These are phyloP conservation scores for Epithemia pelagica DNA, from an alignment of 108 stramenopile genomes.

Conservation along the genomic window DNA sequence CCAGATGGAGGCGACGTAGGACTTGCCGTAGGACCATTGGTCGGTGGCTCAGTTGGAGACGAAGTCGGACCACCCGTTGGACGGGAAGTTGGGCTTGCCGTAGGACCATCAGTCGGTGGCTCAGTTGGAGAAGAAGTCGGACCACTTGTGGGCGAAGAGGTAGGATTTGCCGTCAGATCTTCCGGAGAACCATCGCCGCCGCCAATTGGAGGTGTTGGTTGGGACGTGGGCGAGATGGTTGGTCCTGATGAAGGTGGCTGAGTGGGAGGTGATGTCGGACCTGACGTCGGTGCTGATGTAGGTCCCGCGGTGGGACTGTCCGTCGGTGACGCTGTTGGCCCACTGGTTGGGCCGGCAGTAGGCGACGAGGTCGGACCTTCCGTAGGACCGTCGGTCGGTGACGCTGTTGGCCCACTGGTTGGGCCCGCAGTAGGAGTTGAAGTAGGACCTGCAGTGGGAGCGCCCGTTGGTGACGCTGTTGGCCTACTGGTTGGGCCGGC, in stretches of 20 bases:
- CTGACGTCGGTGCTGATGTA: not conserved
- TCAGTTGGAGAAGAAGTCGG: slow-evolving; percentile 7
- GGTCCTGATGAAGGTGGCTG: not conserved
- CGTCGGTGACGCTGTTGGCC: not conserved
- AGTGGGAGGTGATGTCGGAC: not conserved
- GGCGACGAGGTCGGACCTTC: not conserved
- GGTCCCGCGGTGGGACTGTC: not conserved
- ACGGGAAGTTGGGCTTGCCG: not conserved
- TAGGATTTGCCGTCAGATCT: no score
- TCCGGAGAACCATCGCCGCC: no score
- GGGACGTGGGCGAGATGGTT: not conserved
- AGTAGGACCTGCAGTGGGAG: slow-evolving; percentile 4
- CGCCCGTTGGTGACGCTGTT: slow-evolving; percentile 1
- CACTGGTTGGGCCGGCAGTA: not conserved
- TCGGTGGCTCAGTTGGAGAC: not conserved
- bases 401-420: not conserved
- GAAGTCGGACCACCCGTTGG: not conserved
- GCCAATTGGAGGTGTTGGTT: no score
- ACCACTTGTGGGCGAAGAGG: slow-evolving; percentile 1
- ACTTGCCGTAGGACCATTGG: not conserved
- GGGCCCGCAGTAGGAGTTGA: not conserved
- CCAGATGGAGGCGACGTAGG: slow-evolving; percentile 9
- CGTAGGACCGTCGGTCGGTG: not conserved
- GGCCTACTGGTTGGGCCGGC: not conserved
- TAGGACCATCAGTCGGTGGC: slow-evolving; percentile 1